A percentile compares a stretch with the other conserved stretches of the same genome.
Conservation (phyloP, 768 basidiomycete species). For the Boletus subcaerulescens region DNA sequence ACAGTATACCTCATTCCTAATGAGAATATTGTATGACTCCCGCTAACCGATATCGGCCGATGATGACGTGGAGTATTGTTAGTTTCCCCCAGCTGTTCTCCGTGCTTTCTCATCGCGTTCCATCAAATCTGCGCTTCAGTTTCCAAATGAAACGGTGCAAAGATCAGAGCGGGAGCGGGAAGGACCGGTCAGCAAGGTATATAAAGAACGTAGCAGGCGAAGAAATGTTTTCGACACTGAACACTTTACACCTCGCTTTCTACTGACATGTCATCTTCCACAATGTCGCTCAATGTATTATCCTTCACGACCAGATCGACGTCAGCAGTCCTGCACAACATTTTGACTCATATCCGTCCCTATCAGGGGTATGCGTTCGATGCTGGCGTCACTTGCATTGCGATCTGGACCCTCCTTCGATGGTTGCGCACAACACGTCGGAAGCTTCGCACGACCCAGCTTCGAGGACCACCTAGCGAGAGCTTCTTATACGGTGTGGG, state of each 20-base stretch:
- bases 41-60: no score
- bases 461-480: conserved; percentile 18
- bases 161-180: no score
- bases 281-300: not conserved
- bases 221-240: no score
- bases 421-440: not conserved
- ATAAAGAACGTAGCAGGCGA: no score
- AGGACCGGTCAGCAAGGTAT: no score
- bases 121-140: no score
- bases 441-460: conserved; percentile 8
- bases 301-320: not conserved
- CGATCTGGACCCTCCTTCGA: conserved; percentile 9
- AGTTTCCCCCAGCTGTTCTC: no score
- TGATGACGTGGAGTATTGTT: no score
- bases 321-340: not conserved
- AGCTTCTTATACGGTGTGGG: conserved; percentile 19
- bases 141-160: no score
- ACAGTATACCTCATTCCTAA: no score
- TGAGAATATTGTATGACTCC: no score
- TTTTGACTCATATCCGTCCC: not conserved
- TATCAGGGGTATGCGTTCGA: not conserved
- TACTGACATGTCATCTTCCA: not conserved
- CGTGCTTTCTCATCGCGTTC: no score
- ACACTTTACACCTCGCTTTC: not conserved
- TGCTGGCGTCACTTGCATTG: not conserved